Evolutionary conservation across 805 yeast species (phyloP), one percentile per base, ranked within the genome.

Genomic region (Pichia deserticola): DNA sequence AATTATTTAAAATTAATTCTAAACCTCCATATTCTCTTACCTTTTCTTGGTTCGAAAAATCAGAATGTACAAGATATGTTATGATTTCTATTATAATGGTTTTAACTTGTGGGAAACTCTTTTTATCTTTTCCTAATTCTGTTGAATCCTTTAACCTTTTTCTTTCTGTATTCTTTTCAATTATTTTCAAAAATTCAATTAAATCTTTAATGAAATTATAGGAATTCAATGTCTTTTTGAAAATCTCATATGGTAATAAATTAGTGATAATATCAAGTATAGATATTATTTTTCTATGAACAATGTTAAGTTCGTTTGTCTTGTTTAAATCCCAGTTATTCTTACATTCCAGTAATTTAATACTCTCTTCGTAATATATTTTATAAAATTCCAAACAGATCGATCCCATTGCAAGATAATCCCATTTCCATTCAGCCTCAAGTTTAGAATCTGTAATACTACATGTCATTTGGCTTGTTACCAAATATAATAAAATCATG

Each of bases 1-100:
- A 90, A 54, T 83, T 84, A 7, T 90, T 84, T 28, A 92, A 69
- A 0, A 90, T 73, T 20, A 87, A 65, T 47, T 81, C 87, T 12
- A 92, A 63, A 0, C 89, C 95, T 42, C 84, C 86, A 0, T 71
- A 56, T 32, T 75, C 76, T 43, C 97, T 70, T 36, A 86, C 70
- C 40, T 67, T 62, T 50, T 90, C 92, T 61, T 92, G 97, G 5
- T 79, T 76, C 5, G 69, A 70, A 42, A 64, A 68, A 42, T 81
- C 75, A 0, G 75, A 69, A 54, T 75, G 75, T 0, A 77, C 73
- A 43, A 89, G 62, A 44, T 76, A 73, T 0, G 89, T 75, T 10
- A 90, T 63, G 0, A 84, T 73, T 57, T 86, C 90, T 30, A 89
- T 76, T 10, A 85, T 66, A 27, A 85, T 67, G 0, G 84, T 75